These are phyloP conservation scores for Aspergillus hiratsukae DNA, from an alignment of 2,329 filamentous ascomycete species.

Conservation along the genomic window DNA sequence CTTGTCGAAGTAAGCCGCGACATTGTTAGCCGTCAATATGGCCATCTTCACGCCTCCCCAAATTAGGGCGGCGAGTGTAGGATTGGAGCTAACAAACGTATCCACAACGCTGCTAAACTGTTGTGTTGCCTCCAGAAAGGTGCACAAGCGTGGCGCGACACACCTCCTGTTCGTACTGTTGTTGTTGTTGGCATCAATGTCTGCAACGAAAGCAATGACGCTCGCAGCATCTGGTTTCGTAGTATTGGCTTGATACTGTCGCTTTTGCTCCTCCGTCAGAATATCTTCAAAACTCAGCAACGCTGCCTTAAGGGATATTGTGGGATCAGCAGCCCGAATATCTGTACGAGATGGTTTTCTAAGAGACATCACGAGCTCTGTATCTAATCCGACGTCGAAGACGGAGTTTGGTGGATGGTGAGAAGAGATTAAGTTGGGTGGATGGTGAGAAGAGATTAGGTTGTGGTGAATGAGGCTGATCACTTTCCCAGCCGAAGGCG, in stretches of 20 bases:
- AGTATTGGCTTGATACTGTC: constrained; percentile 1
- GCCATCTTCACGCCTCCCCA: constrained; percentile 19
- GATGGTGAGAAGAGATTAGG: too few species aligned
- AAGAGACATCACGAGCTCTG: too few species aligned
- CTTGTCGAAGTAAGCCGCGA: constrained; percentile 19
- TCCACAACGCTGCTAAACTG: constrained; percentile 17
- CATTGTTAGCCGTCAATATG: constrained; percentile 9
- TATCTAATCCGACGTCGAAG: too few species aligned
- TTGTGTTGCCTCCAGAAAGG: constrained; percentile 15
- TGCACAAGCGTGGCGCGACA: constrained; percentile 16
- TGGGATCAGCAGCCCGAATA: too few species aligned
- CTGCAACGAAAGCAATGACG: constrained; percentile 12
- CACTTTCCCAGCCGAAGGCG: too few species aligned
- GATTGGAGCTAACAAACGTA: constrained; percentile 17
- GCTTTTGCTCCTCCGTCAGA: constrained; percentile 5
- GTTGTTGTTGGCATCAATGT: constrained; percentile 15
- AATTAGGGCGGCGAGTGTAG: constrained; percentile 8
- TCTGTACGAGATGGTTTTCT: too few species aligned
- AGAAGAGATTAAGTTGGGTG: too few species aligned
- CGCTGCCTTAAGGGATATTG: constrained; percentile 2
- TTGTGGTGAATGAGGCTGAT: too few species aligned
- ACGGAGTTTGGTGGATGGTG: too few species aligned
- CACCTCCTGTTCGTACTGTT: constrained; percentile 9
- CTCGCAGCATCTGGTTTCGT: constrained; percentile 1
- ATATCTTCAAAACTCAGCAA: constrained; percentile 2